A percentile compares a stretch with the other conserved stretches of the same genome.
Conservation (phyloP, 257 asterid species). For the Forsythia suspensa region DNA sequence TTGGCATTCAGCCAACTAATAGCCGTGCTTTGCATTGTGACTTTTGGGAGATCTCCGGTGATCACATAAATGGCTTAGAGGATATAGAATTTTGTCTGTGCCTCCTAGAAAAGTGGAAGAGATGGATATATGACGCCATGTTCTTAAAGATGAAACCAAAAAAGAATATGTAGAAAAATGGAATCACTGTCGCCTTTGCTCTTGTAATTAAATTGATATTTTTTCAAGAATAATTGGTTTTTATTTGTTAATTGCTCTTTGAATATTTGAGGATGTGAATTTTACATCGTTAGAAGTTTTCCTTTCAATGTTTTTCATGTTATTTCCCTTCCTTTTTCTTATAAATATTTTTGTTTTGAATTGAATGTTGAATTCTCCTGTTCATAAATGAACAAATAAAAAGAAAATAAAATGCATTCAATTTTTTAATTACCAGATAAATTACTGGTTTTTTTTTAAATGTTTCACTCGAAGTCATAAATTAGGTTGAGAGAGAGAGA, state of each 20-base stretch:
- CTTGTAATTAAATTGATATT: constrained; percentile 42
- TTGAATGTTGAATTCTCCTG: neutral
- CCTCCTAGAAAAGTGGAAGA: too few relatives aligned
- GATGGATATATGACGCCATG: too few relatives aligned
- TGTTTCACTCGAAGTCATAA: neutral
- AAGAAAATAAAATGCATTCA: neutral
- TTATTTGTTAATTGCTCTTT: neutral
- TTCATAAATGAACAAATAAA: neutral
- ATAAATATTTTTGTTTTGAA: neutral
- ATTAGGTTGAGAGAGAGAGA: neutral
- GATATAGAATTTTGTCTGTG: too few relatives aligned
- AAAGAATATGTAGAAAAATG: constrained; percentile 14
- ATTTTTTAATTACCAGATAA: neutral
- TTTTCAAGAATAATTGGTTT: neutral
- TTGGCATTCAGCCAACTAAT: too few relatives aligned
- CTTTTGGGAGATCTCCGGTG: too few relatives aligned
- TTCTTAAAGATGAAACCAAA: too few relatives aligned
- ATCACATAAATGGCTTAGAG: too few relatives aligned
- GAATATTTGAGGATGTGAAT: neutral
- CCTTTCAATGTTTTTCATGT: neutral
- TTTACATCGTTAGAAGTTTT: neutral
- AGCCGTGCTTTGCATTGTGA: too few relatives aligned
- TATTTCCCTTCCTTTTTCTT: neutral
- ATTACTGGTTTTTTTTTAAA: neutral
- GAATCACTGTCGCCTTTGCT: constrained; percentile 65